Evolutionary conservation across 257 asterid species (phyloP), one percentile per base, ranked within the genome.

Genomic region (Fraxinus quadrangulata): DNA sequence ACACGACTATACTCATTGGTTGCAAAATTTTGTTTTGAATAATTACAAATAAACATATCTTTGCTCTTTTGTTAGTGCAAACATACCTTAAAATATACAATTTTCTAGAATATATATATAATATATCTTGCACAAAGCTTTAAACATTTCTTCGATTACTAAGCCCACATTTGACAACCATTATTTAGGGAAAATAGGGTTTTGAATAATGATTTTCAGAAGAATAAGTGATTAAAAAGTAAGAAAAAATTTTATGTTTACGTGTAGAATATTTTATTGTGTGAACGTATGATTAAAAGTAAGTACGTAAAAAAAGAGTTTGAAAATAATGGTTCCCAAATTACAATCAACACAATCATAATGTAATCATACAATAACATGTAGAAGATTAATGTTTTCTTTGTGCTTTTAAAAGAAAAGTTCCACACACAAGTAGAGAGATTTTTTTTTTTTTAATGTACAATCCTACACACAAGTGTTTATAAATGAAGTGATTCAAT

Each of bases 281-380:
- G 34, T 31, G 5, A 31, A 31, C 5, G 34, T 31, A 0, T 31
- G 34, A 0, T 31, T 31, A 0, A 31, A 3, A 31, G 3, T 31
- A 4, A 31, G 5, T 31, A 31, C 3, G 5, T 31, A 31, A 31
- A 31, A 31, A 31, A 31, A 31, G 33, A 31, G 34, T 31, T 8
- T 6, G 45, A 51, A 51, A 16, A 4, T 70, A 74, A 31, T 31
- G 5, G 5, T 3, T 31, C 0, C 3, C 5, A 31, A 31, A 31
- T 45, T 54, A 74, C 40, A 67, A 79, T 69, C 73, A 73, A 30
- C 80, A 54, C 77, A 84, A 84, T 81, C 70, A 81, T 76, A 82
- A 78, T 73, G 78, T 77, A 80, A 85, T 85, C 86, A 85, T 78
- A 28, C 66, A 56, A 72, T 81, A 75, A 70, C 83, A 80, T 80